Percentiles rank a stretch among this genome's conserved stretches.
These are phyloP conservation scores for Macrophomina pseudophaseolina DNA, from an alignment of 2,329 filamentous ascomycete species.

Conservation along the genomic window DNA sequence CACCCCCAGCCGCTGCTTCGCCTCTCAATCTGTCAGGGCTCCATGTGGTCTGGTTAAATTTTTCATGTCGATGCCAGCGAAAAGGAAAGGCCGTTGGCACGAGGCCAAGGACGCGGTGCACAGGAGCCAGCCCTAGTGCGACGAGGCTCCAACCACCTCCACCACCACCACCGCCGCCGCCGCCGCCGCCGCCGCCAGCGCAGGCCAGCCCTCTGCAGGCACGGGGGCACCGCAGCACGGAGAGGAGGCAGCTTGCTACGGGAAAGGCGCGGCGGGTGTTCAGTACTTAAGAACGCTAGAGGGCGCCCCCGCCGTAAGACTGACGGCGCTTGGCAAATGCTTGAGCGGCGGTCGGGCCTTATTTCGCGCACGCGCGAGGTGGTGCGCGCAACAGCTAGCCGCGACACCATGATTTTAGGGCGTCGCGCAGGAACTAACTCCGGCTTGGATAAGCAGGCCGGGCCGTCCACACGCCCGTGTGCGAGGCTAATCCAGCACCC, in stretches of 20 bases:
- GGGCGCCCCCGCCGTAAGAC: background rate
- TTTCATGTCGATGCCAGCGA: too few relatives aligned
- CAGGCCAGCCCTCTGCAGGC: too few relatives aligned
- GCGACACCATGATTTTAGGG: background rate
- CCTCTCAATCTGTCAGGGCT: background rate
- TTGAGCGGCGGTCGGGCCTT: background rate
- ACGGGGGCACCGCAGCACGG: background rate
- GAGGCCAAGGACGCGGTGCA: too few relatives aligned
- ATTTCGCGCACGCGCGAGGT: background rate
- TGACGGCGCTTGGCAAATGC: background rate
- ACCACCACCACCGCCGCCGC: too few relatives aligned
- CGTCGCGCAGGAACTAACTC: conserved; percentile 19
- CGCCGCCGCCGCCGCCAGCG: too few relatives aligned
- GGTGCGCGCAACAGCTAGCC: background rate
- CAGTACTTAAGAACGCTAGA: background rate
- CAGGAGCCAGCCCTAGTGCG: background rate
- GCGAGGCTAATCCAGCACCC: background rate
- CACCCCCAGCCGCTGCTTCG: background rate
- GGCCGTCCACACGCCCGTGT: conserved; percentile 19
- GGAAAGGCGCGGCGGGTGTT: background rate
- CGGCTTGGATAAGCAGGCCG: conserved; percentile 17
- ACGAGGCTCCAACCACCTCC: background rate
- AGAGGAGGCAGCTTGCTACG: background rate
- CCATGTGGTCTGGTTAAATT: too few relatives aligned
- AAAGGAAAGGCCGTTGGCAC: too few relatives aligned